Conservation (phyloP, 2,329 filamentous ascomycete species). For the Tolypocladium amazonense region DNA sequence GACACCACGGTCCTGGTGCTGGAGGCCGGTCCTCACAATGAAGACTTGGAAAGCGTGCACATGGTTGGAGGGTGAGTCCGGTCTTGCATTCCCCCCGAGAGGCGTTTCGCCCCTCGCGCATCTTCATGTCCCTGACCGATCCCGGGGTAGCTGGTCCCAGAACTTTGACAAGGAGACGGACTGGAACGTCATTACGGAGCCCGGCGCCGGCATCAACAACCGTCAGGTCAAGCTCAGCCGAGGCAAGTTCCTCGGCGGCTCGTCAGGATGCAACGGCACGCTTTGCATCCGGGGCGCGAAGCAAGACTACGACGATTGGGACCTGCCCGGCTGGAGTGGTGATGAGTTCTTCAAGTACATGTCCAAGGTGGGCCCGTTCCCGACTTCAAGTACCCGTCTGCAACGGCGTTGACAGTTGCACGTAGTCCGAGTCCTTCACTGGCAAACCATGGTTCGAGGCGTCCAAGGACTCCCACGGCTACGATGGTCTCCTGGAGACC, state of each 20-base stretch:
- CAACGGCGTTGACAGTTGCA: background rate
- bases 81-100: background rate
- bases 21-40: slow-evolving; percentile 26
- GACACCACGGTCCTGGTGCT: slow-evolving; percentile 20
- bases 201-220: slow-evolving; percentile 24
- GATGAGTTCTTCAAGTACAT: slow-evolving; percentile 47
- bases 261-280: slow-evolving; percentile 37
- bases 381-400: background rate
- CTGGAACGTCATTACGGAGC: slow-evolving; percentile 37
- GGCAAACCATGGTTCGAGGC: slow-evolving; percentile 45
- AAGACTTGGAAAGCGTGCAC: slow-evolving; percentile 35
- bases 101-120: background rate
- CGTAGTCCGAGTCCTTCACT: slow-evolving; percentile 44
- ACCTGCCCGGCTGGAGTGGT: slow-evolving; percentile 41
- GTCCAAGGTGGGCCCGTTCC: slow-evolving; percentile 29
- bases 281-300: slow-evolving; percentile 36
- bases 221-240: slow-evolving; percentile 35
- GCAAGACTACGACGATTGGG: slow-evolving; percentile 45
- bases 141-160: slow-evolving; percentile 24
- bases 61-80: slow-evolving; percentile 36
- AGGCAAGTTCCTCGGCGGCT: slow-evolving; percentile 38
- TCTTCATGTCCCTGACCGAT: background rate
- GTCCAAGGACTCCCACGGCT: slow-evolving; percentile 34
- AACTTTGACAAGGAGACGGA: slow-evolving; percentile 37
- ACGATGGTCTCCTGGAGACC: slow-evolving; percentile 39